phyloP scores from a whole-genome alignment of 2,329 filamentous ascomycete species.

The Laburnicola sp. region DNA sequence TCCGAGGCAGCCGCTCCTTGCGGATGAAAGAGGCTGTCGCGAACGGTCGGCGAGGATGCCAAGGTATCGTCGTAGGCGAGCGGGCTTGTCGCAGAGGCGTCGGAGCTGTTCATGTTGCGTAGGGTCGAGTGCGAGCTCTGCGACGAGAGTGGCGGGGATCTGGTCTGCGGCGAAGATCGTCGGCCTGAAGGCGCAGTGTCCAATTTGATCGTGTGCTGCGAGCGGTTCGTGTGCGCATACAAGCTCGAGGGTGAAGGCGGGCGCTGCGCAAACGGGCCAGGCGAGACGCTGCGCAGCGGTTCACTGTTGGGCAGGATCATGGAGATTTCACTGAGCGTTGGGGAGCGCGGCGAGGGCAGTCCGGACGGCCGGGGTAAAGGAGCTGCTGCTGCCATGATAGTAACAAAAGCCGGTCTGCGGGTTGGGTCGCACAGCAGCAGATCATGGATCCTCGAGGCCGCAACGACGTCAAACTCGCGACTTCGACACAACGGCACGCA shows the following conservation, averaged over 20 bases:
- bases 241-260: slow-evolving; percentile 48
- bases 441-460: slow-evolving; percentile 17
- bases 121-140: slow-evolving; percentile 42
- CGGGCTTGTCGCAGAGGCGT: slow-evolving; percentile 15
- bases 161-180: slow-evolving; percentile 34
- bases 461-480: neutral
- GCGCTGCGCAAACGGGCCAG: slow-evolving; percentile 50
- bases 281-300: slow-evolving; percentile 52
- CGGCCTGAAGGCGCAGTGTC: slow-evolving; percentile 33
- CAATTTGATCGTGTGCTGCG: slow-evolving; percentile 28
- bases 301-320: slow-evolving; percentile 78
- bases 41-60: slow-evolving; percentile 41
- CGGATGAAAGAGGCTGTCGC: slow-evolving; percentile 24
- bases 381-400: slow-evolving; percentile 20
- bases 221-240: slow-evolving; percentile 30
- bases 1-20: slow-evolving; percentile 20
- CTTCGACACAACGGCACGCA: neutral
- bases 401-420: slow-evolving; percentile 6
- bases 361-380: slow-evolving; percentile 42
- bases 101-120: slow-evolving; percentile 35
- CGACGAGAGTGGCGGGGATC: slow-evolving; percentile 37
- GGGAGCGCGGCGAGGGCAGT: slow-evolving; percentile 55
- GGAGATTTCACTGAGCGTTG: slow-evolving; percentile 88
- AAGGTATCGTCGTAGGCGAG: slow-evolving; percentile 27
- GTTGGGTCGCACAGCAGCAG: slow-evolving; percentile 17